Conservation (phyloP, 139 green algal species). For the Chlamydomonas sp. region DNA sequence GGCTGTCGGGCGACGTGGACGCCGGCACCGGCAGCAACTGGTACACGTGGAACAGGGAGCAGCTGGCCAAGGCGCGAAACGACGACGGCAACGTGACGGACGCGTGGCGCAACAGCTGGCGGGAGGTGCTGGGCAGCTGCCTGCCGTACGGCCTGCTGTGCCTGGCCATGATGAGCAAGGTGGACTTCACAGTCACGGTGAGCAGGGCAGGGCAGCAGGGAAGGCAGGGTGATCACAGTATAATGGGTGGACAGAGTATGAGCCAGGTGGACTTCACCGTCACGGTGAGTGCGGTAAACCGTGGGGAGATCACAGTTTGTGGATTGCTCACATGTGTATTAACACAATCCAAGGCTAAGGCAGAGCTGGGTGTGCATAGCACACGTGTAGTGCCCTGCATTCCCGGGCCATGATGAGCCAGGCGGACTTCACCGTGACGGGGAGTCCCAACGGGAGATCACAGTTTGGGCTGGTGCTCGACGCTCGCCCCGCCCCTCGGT, state of each 20-base stretch:
- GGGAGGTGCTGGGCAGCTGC: conserved; percentile 13
- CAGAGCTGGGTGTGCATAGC: too few relatives aligned
- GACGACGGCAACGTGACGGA: conserved; percentile 39
- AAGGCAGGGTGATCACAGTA: not conserved
- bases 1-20: conserved; percentile 27
- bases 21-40: conserved; percentile 21
- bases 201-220: not conserved
- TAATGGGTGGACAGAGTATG: not conserved
- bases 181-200: not conserved
- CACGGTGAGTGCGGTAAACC: too few relatives aligned
- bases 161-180: not conserved
- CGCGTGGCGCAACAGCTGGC: conserved; percentile 13
- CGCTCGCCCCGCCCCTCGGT: too few relatives aligned
- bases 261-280: too few relatives aligned
- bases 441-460: too few relatives aligned
- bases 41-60: conserved; percentile 34
- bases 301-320: too few relatives aligned
- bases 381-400: too few relatives aligned
- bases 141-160: conserved; percentile 29
- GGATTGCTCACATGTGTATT: too few relatives aligned
- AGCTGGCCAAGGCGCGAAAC: conserved; percentile 18
- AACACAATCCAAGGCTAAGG: too few relatives aligned
- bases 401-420: too few relatives aligned
- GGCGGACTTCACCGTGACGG: too few relatives aligned
- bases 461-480: too few relatives aligned